Evolutionary conservation across 805 yeast genomes (phyloP).

Genomic region (Candida maltosa): DNA sequence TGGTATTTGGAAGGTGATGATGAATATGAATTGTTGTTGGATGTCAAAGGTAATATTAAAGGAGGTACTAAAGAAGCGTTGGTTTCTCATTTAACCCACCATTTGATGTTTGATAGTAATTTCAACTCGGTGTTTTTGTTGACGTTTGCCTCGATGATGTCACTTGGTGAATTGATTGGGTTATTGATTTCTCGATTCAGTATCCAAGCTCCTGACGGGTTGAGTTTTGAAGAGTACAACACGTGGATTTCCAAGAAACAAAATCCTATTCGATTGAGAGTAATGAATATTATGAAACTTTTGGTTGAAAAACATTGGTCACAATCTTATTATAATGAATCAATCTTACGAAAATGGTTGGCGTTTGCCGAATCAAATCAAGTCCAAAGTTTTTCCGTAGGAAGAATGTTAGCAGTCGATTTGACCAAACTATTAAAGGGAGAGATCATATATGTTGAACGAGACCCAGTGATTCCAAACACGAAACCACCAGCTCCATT

Average conservation of each 20-base stretch:
- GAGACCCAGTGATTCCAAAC: slow-evolving; percentile 23
- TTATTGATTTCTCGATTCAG: slow-evolving; percentile 63
- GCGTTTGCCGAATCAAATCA: slow-evolving; percentile 20
- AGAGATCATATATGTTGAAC: slow-evolving; percentile 23
- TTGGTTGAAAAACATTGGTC: slow-evolving; percentile 73
- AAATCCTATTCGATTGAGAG: slow-evolving; percentile 61
- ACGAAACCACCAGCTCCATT: slow-evolving; percentile 41
- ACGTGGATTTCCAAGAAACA: slow-evolving; percentile 73
- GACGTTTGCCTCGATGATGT: slow-evolving; percentile 74
- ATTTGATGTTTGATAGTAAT: slow-evolving; percentile 55
- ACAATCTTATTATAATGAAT: slow-evolving; percentile 51
- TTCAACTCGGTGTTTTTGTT: slow-evolving; percentile 68
- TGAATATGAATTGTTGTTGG: slow-evolving; percentile 53
- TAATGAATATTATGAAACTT: slow-evolving; percentile 62
- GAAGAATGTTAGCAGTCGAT: slow-evolving; percentile 22
- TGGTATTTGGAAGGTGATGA: slow-evolving; percentile 74
- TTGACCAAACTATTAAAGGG: slow-evolving; percentile 26
- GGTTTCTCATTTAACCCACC: slow-evolving; percentile 77
- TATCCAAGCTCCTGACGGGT: slow-evolving; percentile 80
- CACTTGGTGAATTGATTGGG: slow-evolving; percentile 59
- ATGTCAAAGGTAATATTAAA: slow-evolving; percentile 66
- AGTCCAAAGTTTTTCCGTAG: slow-evolving; percentile 24
- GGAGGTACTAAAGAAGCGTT: slow-evolving; percentile 84
- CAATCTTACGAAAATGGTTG: slow-evolving; percentile 33
- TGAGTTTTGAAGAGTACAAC: slow-evolving; percentile 77